Evolutionary conservation across 2,329 filamentous ascomycete genomes (phyloP), one percentile per base, ranked within the genome.

Genomic region (Colletotrichum spinosum): DNA sequence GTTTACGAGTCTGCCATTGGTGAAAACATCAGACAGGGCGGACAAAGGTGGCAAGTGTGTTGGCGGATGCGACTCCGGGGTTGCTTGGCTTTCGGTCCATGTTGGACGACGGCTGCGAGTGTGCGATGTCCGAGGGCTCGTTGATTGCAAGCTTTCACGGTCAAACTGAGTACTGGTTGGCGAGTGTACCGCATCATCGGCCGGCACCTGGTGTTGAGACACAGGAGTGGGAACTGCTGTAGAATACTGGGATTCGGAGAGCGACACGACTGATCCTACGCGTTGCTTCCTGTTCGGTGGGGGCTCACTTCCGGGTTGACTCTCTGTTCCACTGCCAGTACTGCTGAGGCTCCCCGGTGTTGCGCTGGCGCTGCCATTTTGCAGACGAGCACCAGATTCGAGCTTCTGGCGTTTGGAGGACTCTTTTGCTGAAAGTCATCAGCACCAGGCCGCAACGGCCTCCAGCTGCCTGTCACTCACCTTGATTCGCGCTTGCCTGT

Each of bases 401-500:
- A 83, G 71, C 70, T 83, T 87, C 8, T 81, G 71, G 45, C 84
- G 76, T 64, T 87, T 88, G 8, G 81, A 79, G 1, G 73, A 74
- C 60, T 87, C 84, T 71, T 80, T 82, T 60, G 83, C 81, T 83
- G 60, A 44, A 44, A 38, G 68, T 41, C 64, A 68, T 67, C 52
- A 39, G 53, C 48, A 33, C 8, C 6, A 37, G n/a, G 45, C 25
- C 25, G 25, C 25, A 25, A 5, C 25, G 4, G 4, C 25, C 25
- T 25, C 25, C 25, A 25, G 25, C 25, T 25, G 25, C 25, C 25
- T 25, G 25, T 25, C 25, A 75, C 77, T 68, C 76, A 88, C 87
- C 85, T 83, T 87, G 84, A 56, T 79, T 78, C 51, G 86, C 81
- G 60, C 81, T 82, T 34, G 84, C 80, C 72, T 94, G 90, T 73